These are phyloP conservation scores for Psilocybe mexicana DNA, from an alignment of 1,284 basidiomycete genomes.

Conservation along the genomic window DNA sequence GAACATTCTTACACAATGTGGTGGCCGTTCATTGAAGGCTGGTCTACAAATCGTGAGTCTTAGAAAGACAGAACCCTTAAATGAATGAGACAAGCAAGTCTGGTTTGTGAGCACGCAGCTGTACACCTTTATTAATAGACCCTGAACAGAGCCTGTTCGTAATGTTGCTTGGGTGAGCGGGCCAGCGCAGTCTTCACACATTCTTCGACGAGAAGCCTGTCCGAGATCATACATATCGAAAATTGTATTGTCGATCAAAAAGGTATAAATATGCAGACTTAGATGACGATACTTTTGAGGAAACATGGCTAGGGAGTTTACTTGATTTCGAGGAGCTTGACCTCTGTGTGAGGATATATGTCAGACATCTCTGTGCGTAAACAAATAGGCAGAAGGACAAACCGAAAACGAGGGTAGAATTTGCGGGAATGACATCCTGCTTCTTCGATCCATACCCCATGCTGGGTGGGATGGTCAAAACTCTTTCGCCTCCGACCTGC, in stretches of 20 bases:
- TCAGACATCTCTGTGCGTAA: not conserved
- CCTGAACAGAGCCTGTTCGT: not conserved
- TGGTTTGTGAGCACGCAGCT: too few species aligned
- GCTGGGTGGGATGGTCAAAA: constrained; percentile 74
- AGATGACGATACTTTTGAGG: constrained; percentile 16
- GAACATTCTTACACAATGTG: too few species aligned
- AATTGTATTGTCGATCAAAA: not conserved
- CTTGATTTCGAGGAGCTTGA: constrained; percentile 71
- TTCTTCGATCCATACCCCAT: constrained; percentile 71
- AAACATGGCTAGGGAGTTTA: constrained; percentile 30
- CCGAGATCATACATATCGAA: not conserved
- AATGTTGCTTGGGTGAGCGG: not conserved
- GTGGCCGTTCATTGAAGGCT: too few species aligned
- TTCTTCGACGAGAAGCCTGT: not conserved
- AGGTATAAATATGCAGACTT: not conserved
- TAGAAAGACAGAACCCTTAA: too few species aligned
- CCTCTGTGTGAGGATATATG: constrained; percentile 48
- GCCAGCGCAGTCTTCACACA: not conserved
- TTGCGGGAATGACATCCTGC: constrained; percentile 56
- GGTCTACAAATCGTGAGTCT: too few species aligned
- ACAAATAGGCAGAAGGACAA: constrained; percentile 27
- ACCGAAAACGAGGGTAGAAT: constrained; percentile 77
- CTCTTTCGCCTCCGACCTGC: constrained; percentile 88
- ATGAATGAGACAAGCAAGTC: too few species aligned
- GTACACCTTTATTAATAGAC: not conserved